These are phyloP conservation scores for Bruguiera parviflora DNA, from an alignment of 345 rosid species.

Conservation along the genomic window DNA sequence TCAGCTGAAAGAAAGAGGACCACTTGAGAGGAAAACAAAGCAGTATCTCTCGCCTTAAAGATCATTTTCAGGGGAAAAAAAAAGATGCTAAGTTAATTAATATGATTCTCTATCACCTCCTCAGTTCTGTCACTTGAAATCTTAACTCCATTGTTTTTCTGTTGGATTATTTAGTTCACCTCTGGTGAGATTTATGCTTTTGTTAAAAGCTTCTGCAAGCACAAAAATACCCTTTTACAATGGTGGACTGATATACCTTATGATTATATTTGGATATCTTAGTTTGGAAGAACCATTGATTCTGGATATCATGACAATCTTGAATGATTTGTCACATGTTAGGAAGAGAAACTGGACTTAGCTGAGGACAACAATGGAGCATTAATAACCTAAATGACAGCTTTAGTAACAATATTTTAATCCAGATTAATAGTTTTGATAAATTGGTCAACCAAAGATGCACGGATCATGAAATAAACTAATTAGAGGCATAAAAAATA, in stretches of 20 bases:
- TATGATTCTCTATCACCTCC: not conserved
- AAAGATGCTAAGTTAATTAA: not conserved
- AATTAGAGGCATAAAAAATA: conserved; percentile 4
- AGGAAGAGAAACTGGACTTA: not conserved
- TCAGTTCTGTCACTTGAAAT: not conserved
- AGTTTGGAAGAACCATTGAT: not conserved
- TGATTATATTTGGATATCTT: not conserved
- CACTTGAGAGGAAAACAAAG: too few species aligned
- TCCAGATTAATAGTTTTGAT: not conserved
- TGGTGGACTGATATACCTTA: conserved; percentile 11
- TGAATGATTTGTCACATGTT: not conserved
- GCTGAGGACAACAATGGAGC: not conserved
- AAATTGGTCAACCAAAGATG: not conserved
- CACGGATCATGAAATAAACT: not conserved
- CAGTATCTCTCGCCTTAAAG: too few species aligned
- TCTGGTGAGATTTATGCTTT: conserved; percentile 3
- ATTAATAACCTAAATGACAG: not conserved
- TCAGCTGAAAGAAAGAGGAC: too few species aligned
- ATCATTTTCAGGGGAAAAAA: too few species aligned
- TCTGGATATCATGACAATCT: conserved; percentile 1
- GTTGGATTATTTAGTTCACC: not conserved
- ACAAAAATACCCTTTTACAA: not conserved
- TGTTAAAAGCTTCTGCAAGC: conserved; percentile 7
- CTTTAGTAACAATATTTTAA: not conserved
- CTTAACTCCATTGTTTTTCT: not conserved